Evolutionary conservation across 306 rosid genomes (phyloP), one percentile per base, ranked within the genome.

Genomic region (Bauhinia variegata): DNA sequence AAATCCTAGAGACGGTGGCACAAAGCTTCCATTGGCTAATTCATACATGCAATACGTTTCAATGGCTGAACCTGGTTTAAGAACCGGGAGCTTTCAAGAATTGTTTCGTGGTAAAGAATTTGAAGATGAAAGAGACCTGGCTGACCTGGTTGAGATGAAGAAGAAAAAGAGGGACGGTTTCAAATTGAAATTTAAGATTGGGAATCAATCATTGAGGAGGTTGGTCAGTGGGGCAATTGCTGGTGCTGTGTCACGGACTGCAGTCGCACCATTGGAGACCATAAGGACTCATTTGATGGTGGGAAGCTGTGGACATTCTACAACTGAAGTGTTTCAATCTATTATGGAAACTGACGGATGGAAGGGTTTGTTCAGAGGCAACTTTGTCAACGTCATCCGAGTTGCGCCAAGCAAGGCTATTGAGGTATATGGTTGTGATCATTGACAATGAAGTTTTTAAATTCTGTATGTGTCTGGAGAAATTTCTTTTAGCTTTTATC

Each of bases 151-250:
- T 41, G 13, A 8, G 12, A 68, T 54, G 80, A 58, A 18, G 71
- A 78, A 43, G 48, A 68, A 46, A 28, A 66, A 5, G 63, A 60
- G 12, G 32, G 44, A 54, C 38, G 88, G 78, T 61, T 68, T 67
- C 47, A 80, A 74, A 23, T 32, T 75, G 81, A 87, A 75, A 37
- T 64, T 87, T 49, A 82, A 82, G 84, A 65, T 87, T 33, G 72
- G 58, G 30, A 78, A 83, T 69, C 74, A 83, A 19, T 81, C 89
- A 3, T 28, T 83, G 39, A 79, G 91, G 59, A 73, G 73, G 80
- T 65, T 88, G 77, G 64, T 84, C 10, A 86, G 96, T 59, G 96
- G 96, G 37, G 96, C 89, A 7, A 74, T 83, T 19, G 91, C 96
- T 4, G 89, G 91, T 54, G 91, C 73, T 15, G 85, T 82, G 60